phyloP scores from a whole-genome alignment of 2,329 filamentous ascomycete genomes.

The Dothistroma septosporum region DNA sequence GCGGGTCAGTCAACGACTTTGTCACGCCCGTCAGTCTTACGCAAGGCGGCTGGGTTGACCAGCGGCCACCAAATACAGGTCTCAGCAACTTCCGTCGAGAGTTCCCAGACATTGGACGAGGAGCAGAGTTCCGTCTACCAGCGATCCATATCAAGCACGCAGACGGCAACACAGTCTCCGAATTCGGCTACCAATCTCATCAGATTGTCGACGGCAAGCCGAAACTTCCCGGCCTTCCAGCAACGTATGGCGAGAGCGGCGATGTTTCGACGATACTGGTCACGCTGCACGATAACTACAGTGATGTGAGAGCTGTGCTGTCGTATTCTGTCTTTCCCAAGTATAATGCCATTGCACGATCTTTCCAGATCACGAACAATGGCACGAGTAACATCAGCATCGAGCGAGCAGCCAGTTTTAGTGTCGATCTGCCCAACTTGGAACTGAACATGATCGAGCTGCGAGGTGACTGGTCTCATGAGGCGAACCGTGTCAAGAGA shows the following conservation, averaged over 20 bases:
- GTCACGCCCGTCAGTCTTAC: slow-evolving; percentile 41
- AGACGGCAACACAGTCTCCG: slow-evolving; percentile 56
- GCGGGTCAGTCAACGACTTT: slow-evolving; percentile 52
- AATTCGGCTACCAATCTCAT: slow-evolving; percentile 57
- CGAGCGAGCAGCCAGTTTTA: slow-evolving; percentile 55
- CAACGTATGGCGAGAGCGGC: slow-evolving; percentile 54
- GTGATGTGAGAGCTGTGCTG: slow-evolving; percentile 55
- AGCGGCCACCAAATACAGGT: slow-evolving; percentile 15
- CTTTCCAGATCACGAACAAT: slow-evolving; percentile 59
- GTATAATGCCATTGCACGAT: slow-evolving; percentile 59
- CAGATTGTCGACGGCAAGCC: slow-evolving; percentile 56
- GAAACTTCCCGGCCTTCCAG: slow-evolving; percentile 52
- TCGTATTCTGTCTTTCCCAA: slow-evolving; percentile 61
- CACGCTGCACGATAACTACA: slow-evolving; percentile 56
- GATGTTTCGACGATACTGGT: slow-evolving; percentile 59
- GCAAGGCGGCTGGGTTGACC: slow-evolving; percentile 52
- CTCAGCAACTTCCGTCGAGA: slow-evolving; percentile 55
- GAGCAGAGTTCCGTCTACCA: slow-evolving; percentile 58
- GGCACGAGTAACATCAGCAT: slow-evolving; percentile 42
- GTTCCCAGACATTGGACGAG: slow-evolving; percentile 59
- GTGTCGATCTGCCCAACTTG: slow-evolving; percentile 56
- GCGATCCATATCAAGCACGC: slow-evolving; percentile 59
- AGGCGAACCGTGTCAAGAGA: slow-evolving; percentile 50
- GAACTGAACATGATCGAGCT: slow-evolving; percentile 61
- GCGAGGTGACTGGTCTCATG: slow-evolving; percentile 60